Evolutionary conservation across 352 stramenopile species (phyloP), one percentile per base, ranked within the genome.

Genomic region (Phytophthora rubi): DNA sequence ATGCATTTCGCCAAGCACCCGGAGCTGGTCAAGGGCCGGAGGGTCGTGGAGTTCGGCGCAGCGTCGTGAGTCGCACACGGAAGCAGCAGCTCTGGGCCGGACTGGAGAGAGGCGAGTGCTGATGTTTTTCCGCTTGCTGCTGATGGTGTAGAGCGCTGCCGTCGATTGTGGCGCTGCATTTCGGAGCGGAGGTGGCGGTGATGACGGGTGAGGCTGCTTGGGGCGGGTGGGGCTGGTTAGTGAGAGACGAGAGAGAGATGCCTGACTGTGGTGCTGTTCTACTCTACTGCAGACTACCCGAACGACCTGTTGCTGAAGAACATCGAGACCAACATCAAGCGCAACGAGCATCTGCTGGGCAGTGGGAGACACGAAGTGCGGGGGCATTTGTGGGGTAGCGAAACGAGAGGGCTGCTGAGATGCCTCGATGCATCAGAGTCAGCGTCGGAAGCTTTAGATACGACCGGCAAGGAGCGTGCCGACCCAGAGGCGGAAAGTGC

Each of bases 11-110:
- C 80, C 13, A 77, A 63, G 28, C 55, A 84, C 42, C 70, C 75
- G 13, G 44, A 65, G 48, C 18, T 83, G 0, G 66, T 88, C 2
- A 26, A 67, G 15, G 70, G 56, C 18, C 76, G 42, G 52, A 79
- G 13, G 8, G 42, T 84, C 30, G 75, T 88, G 18, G 77, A 88
- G 58, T 88, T 88, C 54, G 80, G 80, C 13, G 80, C 80, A 39
- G 80, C 80, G 45, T 88, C 80, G 80, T 88, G 62, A 65, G 73
- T 72, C 28, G 4, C 28, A 4, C 28, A 30, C 28, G 28, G 28
- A 30, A 30, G 28, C 28, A 30, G 28, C 28, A 30, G 28, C 28
- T 30, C 28, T 30, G 28, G 28, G 6, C 28, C 6, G 26, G 26
- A 30, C 26, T 30, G 26, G 26, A 30, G 28, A 30, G 3, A 6